phyloP scores from a whole-genome alignment of 345 rosid genomes.

The Hibiscus tridactylites region DNA sequence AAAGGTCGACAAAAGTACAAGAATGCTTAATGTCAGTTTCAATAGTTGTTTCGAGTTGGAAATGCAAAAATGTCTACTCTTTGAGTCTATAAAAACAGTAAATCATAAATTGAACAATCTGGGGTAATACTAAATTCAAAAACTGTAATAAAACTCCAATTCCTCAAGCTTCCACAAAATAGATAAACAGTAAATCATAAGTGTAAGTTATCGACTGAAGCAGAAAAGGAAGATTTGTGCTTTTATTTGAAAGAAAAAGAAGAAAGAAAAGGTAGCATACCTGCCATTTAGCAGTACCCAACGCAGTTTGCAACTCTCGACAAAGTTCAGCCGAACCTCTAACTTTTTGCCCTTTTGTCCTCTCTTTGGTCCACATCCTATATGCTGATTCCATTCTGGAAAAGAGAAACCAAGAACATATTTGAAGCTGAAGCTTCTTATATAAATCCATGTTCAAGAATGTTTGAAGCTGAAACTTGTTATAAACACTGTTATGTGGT shows the following conservation, averaged over 20 bases:
- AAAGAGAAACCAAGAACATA: slow-evolving; percentile 6
- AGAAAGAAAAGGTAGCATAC: slow-evolving; percentile 20
- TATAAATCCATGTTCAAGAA: neutral
- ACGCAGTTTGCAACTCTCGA: slow-evolving; percentile 63
- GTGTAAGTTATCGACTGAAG: neutral
- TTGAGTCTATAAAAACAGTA: neutral
- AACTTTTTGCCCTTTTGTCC: slow-evolving; percentile 26
- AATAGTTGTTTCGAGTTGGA: neutral
- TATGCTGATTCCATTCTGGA: slow-evolving; percentile 82
- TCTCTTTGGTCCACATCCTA: slow-evolving; percentile 62
- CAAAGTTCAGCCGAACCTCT: slow-evolving; percentile 41
- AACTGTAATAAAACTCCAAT: neutral
- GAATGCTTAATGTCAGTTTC: neutral
- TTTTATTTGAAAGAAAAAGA: neutral
- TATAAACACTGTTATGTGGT: neutral
- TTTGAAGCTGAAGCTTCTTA: neutral
- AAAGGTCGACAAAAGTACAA: neutral
- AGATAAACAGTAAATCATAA: neutral
- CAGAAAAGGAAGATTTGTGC: neutral
- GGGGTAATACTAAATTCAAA: neutral
- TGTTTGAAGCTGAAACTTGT: neutral
- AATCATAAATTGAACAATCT: neutral
- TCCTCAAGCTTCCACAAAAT: neutral
- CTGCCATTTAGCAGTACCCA: slow-evolving; percentile 96
- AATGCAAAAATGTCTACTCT: neutral